phyloP scores from a whole-genome alignment of 495 filamentous ascomycete species.

The Evansstolkia leycettana region DNA sequence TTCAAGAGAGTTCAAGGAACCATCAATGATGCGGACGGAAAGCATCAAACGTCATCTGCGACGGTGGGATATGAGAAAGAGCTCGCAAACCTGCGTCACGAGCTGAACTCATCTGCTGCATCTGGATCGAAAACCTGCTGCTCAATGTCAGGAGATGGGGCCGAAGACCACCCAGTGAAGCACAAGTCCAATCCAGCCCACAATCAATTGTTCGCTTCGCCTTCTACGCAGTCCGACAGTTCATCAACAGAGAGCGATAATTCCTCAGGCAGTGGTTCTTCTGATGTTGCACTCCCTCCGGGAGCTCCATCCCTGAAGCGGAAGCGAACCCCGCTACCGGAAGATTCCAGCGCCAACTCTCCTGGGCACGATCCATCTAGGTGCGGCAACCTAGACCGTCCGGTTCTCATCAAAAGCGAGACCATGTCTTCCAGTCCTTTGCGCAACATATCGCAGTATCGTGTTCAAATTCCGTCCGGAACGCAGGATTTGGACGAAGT shows the following conservation, averaged over 20 bases:
- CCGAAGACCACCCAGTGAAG: not conserved
- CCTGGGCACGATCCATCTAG: not conserved
- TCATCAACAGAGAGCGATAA: slow-evolving; percentile 1
- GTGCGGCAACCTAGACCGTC: slow-evolving; percentile 7
- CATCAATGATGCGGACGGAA: not conserved
- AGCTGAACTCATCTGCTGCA: no score
- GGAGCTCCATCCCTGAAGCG: slow-evolving; percentile 13
- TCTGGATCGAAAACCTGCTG: no score
- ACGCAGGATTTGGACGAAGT: slow-evolving; percentile 70
- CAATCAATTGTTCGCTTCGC: slow-evolving; percentile 1
- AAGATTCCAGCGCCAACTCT: not conserved
- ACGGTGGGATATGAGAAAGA: not conserved
- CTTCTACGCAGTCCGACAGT: slow-evolving; percentile 6
- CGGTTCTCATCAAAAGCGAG: slow-evolving; percentile 20
- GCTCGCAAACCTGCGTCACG: no score
- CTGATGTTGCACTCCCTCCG: slow-evolving; percentile 30
- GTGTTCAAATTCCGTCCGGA: slow-evolving; percentile 8
- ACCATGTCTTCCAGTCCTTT: slow-evolving; percentile 19
- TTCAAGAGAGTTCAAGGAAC: slow-evolving; percentile 14
- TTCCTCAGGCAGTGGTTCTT: slow-evolving; percentile 20
- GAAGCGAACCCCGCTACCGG: slow-evolving; percentile 9
- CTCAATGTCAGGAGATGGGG: not conserved
- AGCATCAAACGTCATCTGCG: not conserved
- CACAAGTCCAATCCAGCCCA: no score
- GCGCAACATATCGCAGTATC: slow-evolving; percentile 16